A percentile compares a stretch with the other conserved stretches of the same genome.
phyloP scores from a whole-genome alignment of 2,329 filamentous ascomycete species.

The Colletotrichum cereale region DNA sequence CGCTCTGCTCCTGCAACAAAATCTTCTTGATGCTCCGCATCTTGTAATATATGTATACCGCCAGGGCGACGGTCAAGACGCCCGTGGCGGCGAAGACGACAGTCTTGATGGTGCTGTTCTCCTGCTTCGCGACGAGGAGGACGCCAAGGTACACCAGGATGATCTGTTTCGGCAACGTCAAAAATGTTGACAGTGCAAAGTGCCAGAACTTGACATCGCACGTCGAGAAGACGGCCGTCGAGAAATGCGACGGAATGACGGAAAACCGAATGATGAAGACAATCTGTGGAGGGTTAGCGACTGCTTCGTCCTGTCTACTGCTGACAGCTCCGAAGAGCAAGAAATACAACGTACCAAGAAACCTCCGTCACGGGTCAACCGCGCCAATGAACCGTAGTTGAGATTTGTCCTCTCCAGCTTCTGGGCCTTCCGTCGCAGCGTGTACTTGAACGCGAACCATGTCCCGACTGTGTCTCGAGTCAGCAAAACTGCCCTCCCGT shows the following conservation, averaged over 20 bases:
- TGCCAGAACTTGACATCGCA: slow-evolving; percentile 57
- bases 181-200: slow-evolving; percentile 54
- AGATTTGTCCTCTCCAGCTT: slow-evolving; percentile 56
- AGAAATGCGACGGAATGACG: slow-evolving; percentile 56
- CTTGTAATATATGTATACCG: slow-evolving; percentile 52
- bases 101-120: slow-evolving; percentile 48
- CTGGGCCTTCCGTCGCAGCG: slow-evolving; percentile 51
- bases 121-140: slow-evolving; percentile 47
- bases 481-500: background rate
- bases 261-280: slow-evolving; percentile 57
- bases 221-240: slow-evolving; percentile 57
- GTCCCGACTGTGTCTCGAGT: slow-evolving; percentile 46
- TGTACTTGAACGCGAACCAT: slow-evolving; percentile 56
- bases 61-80: slow-evolving; percentile 51
- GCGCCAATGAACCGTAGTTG: slow-evolving; percentile 54
- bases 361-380: slow-evolving; percentile 55
- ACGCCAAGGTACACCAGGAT: slow-evolving; percentile 57
- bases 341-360: slow-evolving; percentile 47
- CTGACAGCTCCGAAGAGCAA: background rate
- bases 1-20: slow-evolving; percentile 51
- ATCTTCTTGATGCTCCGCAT: slow-evolving; percentile 51
- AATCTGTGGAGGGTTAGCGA: slow-evolving; percentile 40
- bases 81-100: slow-evolving; percentile 51
- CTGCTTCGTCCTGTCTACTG: background rate
- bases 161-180: slow-evolving; percentile 57